Evolutionary conservation across 306 rosid genomes (phyloP).

Genomic region (Crataegus laevigata): DNA sequence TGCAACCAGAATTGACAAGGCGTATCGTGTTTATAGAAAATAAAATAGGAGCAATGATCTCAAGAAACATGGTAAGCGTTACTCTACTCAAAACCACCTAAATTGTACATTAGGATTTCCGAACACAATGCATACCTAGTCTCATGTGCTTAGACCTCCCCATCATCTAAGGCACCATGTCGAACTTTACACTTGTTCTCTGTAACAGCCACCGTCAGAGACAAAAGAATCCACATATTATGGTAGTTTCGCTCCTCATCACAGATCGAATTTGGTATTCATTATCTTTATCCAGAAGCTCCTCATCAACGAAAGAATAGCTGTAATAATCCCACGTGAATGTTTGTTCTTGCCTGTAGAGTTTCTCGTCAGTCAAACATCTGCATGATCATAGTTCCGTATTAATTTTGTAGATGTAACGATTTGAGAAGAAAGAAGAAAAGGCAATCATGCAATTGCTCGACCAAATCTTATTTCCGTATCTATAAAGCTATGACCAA

Average conservation of each 20-base stretch:
- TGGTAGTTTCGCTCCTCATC: slow-evolving; percentile 18
- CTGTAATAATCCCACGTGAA: slow-evolving; percentile 13
- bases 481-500: neutral
- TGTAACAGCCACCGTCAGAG: slow-evolving; percentile 15
- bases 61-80: slow-evolving; percentile 14
- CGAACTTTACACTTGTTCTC: slow-evolving; percentile 4
- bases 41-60: slow-evolving; percentile 9
- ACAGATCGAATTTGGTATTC: slow-evolving; percentile 25
- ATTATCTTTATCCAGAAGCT: slow-evolving; percentile 28
- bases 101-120: slow-evolving; percentile 29
- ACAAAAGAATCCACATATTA: slow-evolving; percentile 18
- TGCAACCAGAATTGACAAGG: neutral
- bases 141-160: slow-evolving; percentile 20
- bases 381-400: slow-evolving; percentile 40
- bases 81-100: slow-evolving; percentile 21
- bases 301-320: slow-evolving; percentile 19
- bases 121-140: slow-evolving; percentile 36
- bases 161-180: slow-evolving; percentile 8
- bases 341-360: slow-evolving; percentile 16
- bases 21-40: neutral
- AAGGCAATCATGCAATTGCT: neutral
- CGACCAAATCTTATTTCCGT: neutral
- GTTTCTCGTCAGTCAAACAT: slow-evolving; percentile 48
- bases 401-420: slow-evolving; percentile 10
- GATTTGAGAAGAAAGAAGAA: neutral